These are phyloP conservation scores for Tubosaeta brunneosetosa DNA, from an alignment of 768 basidiomycete genomes.

Conservation along the genomic window DNA sequence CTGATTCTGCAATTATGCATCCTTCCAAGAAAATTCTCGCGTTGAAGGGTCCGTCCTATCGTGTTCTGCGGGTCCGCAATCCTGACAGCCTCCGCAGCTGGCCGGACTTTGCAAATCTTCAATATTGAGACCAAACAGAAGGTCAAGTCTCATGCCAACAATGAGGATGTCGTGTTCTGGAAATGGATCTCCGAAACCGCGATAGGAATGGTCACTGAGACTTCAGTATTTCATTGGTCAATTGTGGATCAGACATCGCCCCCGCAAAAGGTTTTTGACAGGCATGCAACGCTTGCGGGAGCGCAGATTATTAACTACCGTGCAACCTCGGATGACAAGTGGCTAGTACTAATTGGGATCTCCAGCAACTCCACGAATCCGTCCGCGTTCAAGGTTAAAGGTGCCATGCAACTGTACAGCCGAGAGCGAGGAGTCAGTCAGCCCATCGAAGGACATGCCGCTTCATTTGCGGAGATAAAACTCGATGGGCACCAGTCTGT, in stretches of 20 bases:
- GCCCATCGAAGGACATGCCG: slow-evolving; percentile 98
- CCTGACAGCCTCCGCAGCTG: slow-evolving; percentile 49
- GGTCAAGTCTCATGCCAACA: slow-evolving; percentile 91
- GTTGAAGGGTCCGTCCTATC: slow-evolving; percentile 59
- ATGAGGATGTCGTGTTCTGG: slow-evolving; percentile 96
- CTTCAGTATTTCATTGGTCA: slow-evolving; percentile 90
- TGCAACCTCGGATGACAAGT: slow-evolving; percentile 87
- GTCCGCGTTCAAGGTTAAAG: slow-evolving; percentile 97
- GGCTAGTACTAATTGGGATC: slow-evolving; percentile 96
- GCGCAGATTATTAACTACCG: slow-evolving; percentile 99
- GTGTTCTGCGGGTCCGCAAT: background rate
- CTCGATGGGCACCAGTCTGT: slow-evolving; percentile 80
- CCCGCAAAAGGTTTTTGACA: slow-evolving; percentile 93
- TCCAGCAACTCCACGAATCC: slow-evolving; percentile 89
- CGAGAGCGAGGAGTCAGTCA: slow-evolving; percentile 90
- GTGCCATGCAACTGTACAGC: slow-evolving; percentile 96
- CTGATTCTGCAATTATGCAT: slow-evolving; percentile 99
- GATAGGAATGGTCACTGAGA: slow-evolving; percentile 93
- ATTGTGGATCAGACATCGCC: slow-evolving; percentile 68
- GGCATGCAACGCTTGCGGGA: slow-evolving; percentile 89
- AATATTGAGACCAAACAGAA: slow-evolving; percentile 98
- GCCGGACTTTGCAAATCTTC: slow-evolving; percentile 93
- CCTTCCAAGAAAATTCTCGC: slow-evolving; percentile 95
- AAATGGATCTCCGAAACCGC: slow-evolving; percentile 93
- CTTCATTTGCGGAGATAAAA: slow-evolving; percentile 90